Base-by-base conservation (phyloP, 2,329 filamentous ascomycete species). In the Talaromyces sp. region DNA sequence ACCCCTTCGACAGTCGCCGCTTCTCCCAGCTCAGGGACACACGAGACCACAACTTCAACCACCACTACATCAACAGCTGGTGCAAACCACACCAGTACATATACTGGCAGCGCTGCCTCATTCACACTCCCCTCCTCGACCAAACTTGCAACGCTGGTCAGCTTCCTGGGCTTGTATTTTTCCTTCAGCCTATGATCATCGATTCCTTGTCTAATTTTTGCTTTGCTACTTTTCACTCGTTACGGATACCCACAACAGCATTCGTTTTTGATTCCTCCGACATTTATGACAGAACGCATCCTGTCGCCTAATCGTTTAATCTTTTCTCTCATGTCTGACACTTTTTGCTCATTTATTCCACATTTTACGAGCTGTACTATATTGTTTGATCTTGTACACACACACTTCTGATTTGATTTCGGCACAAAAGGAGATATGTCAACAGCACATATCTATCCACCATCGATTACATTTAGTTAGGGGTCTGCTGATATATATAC, bases 181-280 rank as follows among this genome's bases (percentile, higher is more conserved):
- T 25, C 59, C 31, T 52, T 33, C 25, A 43, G 17, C 17, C 27
- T 64, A 19, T 64, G 35, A 64, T 57, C 15, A 25, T 25, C 45
- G 19, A 52, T 17, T 33, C 11, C 19, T 22, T 19, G 8, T 22
- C 11, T 63, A 43, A 35, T 31, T 15, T 45, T 56, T 35, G 35
- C 39, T 54, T 25, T 62, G 31, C 41, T 50, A 41, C 61, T 59
- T 43, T 64, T 60, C 54, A 59, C 6, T 64, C 41, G 27, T 41
- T 64, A 47, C 56, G 62, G 62, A 64, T 64, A 64, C 62, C 62
- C 54, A 50, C 54, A 64, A 41, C 43, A 64, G 62, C 62, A 64
- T 56, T 64, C 54, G 47, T 59, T 59, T n/a, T 59, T 47, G 45
- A 59, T 52, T 27, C 27, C 31, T 49, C 10, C 25, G 3, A 11